A percentile compares a stretch with the other conserved stretches of the same genome.
Evolutionary conservation across 371 early-diverging fungal species (phyloP).

Genomic region (Gilbertella persicaria): DNA sequence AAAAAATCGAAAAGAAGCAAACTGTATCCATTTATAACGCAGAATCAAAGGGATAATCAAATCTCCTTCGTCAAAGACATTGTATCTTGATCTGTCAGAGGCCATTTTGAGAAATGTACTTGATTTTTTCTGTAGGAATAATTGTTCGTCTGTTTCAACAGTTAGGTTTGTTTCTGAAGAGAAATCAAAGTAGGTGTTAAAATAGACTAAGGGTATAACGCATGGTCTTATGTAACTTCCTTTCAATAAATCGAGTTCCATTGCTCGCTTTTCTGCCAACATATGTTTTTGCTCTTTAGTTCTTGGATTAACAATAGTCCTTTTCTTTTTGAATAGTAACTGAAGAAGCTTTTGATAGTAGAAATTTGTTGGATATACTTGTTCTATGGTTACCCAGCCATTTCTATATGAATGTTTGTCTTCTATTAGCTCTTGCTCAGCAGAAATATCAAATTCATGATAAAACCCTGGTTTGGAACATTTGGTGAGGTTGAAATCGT

Average conservation of each 20-base stretch:
- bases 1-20: neutral
- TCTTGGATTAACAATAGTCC: neutral
- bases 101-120: conserved; percentile 2
- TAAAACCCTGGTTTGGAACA: neutral
- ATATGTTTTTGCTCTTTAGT: neutral
- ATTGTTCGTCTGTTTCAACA: no score
- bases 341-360: neutral
- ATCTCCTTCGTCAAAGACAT: conserved; percentile 6
- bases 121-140: neutral
- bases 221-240: neutral
- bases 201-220: conserved; percentile 7
- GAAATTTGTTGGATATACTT: neutral
- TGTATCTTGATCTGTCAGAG: neutral
- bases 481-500: neutral
- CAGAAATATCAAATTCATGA: neutral
- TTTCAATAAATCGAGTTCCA: neutral
- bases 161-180: neutral
- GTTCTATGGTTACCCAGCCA: neutral
- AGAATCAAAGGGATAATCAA: conserved; percentile 2
- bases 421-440: neutral
- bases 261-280: neutral
- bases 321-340: neutral
- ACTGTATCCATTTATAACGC: conserved; percentile 10
- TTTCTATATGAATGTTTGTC: neutral
- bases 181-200: conserved; percentile 2